Percentiles rank a stretch among this genome's conserved stretches.
Evolutionary conservation across 1,284 basidiomycete genomes (phyloP).

Genomic region (Cryptococcus hybrid): DNA sequence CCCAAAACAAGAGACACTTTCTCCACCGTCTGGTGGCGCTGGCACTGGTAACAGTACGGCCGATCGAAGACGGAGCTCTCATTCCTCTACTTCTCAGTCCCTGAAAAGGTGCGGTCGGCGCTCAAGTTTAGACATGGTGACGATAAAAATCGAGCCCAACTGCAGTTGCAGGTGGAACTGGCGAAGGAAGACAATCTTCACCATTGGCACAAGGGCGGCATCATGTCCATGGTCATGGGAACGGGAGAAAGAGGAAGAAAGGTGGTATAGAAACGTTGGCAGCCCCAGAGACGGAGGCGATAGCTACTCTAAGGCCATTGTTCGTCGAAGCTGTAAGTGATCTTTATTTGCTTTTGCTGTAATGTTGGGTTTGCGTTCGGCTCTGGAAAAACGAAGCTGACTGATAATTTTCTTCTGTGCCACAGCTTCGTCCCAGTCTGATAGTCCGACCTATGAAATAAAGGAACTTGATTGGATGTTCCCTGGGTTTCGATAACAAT

Average conservation of each 20-base stretch:
- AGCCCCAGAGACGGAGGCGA: conserved; percentile 72
- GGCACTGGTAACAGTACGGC: not conserved
- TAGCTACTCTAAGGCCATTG: conserved; percentile 74
- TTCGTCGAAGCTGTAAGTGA: conserved; percentile 81
- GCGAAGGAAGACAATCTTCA: not conserved
- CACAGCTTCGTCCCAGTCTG: conserved; percentile 1
- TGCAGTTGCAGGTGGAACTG: not conserved
- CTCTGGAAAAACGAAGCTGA: not conserved
- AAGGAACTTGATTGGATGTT: not conserved
- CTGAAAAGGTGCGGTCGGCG: not conserved
- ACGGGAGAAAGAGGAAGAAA: conserved; percentile 22
- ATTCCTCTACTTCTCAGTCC: not conserved
- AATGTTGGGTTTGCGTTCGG: too few relatives aligned
- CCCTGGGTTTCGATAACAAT: too few relatives aligned
- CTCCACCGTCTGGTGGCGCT: not conserved
- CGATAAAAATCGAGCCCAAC: not conserved
- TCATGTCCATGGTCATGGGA: not conserved
- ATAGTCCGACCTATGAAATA: not conserved
- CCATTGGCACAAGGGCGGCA: not conserved
- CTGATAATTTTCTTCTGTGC: not conserved
- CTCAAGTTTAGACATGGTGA: not conserved
- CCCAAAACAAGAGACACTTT: not conserved
- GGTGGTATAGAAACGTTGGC: conserved; percentile 56
- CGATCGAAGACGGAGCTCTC: not conserved
- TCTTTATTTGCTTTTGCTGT: not conserved